phyloP scores from a whole-genome alignment of 805 yeast genomes.

The Debaryomyces tyrocola region DNA sequence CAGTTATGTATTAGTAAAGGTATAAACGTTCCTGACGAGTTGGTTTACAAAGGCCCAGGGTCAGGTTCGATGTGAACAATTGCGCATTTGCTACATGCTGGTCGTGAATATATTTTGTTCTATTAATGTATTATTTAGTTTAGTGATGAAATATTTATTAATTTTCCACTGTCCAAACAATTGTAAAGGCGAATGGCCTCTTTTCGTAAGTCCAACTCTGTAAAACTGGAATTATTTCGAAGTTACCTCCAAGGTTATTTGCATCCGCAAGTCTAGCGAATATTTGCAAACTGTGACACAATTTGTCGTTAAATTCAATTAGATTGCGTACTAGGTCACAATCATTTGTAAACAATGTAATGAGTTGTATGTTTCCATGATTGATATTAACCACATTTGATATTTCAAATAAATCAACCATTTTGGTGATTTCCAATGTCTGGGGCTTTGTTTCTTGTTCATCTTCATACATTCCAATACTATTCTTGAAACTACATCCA shows the following conservation, averaged over 20 bases:
- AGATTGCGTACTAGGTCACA: constrained; percentile 7
- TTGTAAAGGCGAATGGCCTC: constrained; percentile 10
- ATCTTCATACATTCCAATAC: constrained; percentile 36
- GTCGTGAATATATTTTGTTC: background rate
- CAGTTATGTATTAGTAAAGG: constrained; percentile 40
- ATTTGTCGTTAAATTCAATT: constrained; percentile 2
- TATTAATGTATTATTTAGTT: background rate
- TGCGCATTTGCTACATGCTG: background rate
- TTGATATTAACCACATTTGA: constrained; percentile 6
- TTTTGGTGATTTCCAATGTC: constrained; percentile 9
- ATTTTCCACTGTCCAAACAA: constrained; percentile 16
- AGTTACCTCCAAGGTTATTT: constrained; percentile 4
- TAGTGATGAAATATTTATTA: background rate
- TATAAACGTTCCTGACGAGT: constrained; percentile 42
- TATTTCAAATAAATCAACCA: background rate
- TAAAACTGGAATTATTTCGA: constrained; percentile 13
- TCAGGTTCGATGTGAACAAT: background rate
- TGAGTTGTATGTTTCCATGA: constrained; percentile 4
- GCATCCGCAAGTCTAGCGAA: constrained; percentile 3
- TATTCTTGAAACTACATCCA: constrained; percentile 52
- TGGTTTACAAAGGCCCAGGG: constrained; percentile 29
- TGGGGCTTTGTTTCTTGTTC: constrained; percentile 27
- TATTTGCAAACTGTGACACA: constrained; percentile 8
- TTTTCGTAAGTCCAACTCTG: constrained; percentile 10
- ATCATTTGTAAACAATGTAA: constrained; percentile 15